Evolutionary conservation across 1,284 basidiomycete genomes (phyloP).

Genomic region (Ceratobasidium sp.): DNA sequence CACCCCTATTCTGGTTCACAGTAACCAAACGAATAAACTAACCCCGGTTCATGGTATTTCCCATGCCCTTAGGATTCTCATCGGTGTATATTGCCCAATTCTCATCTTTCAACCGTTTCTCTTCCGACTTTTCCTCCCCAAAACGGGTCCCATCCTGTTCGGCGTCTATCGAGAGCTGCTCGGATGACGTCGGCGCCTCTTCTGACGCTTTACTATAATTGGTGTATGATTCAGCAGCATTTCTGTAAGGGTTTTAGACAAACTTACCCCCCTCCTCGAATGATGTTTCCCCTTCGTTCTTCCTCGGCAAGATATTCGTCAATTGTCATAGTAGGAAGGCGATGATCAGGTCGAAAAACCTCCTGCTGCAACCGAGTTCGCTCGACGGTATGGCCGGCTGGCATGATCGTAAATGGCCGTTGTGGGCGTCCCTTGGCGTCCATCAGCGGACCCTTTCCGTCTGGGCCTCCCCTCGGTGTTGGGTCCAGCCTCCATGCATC

Average conservation of each 20-base stretch:
- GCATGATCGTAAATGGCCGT: constrained; percentile 92
- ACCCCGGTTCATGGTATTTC: constrained; percentile 96
- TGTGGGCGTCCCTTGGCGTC: constrained; percentile 84
- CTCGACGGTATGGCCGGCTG: constrained; percentile 71
- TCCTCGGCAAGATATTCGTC: constrained; percentile 97
- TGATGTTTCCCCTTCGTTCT: constrained; percentile 84
- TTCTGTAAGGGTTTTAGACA: not conserved
- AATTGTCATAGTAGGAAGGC: constrained; percentile 95
- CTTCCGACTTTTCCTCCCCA: constrained; percentile 80
- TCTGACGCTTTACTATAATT: constrained; percentile 75
- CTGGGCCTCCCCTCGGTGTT: constrained; percentile 57
- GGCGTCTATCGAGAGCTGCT: constrained; percentile 81
- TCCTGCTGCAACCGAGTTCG: constrained; percentile 79
- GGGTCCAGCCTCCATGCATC: constrained; percentile 84
- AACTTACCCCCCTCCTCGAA: constrained; percentile 88
- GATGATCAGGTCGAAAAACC: constrained; percentile 90
- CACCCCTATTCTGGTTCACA: not conserved
- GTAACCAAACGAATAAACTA: constrained; percentile 56
- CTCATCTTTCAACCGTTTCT: constrained; percentile 85
- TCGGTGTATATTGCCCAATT: constrained; percentile 90
- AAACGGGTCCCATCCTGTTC: constrained; percentile 86
- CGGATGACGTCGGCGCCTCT: constrained; percentile 76
- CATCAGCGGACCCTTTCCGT: constrained; percentile 76
- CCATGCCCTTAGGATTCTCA: constrained; percentile 83
- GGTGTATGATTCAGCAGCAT: not conserved